Conservation (phyloP, 208 protist species). For the Borovskyia barvae region DNA sequence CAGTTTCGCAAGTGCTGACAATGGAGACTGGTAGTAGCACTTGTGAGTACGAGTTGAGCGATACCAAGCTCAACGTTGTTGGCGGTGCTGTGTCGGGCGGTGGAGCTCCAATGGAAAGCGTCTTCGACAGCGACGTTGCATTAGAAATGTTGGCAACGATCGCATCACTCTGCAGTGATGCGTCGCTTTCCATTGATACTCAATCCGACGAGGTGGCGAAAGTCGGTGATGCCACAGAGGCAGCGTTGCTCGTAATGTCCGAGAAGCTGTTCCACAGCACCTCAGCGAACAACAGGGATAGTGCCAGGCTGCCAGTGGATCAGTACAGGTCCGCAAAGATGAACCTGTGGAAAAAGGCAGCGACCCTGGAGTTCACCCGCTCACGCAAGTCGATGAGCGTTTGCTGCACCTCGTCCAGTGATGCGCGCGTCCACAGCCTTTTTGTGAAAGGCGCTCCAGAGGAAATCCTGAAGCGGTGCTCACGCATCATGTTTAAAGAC, state of each 20-base stretch:
- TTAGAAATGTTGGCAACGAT: slow-evolving; percentile 59
- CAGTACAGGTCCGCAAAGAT: slow-evolving; percentile 24
- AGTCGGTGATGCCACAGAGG: slow-evolving; percentile 90
- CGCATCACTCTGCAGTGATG: slow-evolving; percentile 81
- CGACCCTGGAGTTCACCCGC: slow-evolving; percentile 94
- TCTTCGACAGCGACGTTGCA: slow-evolving; percentile 36
- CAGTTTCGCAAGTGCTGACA: slow-evolving; percentile 74
- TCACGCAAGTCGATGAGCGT: slow-evolving; percentile 96
- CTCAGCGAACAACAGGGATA: not conserved
- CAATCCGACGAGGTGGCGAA: slow-evolving; percentile 46
- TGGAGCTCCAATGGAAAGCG: not conserved
- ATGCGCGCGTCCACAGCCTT: slow-evolving; percentile 35
- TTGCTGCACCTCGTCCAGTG: slow-evolving; percentile 35
- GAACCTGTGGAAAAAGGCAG: slow-evolving; percentile 46
- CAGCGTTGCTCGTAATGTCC: slow-evolving; percentile 84
- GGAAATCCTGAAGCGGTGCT: slow-evolving; percentile 88
- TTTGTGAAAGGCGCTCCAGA: slow-evolving; percentile 96
- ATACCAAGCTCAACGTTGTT: slow-evolving; percentile 56
- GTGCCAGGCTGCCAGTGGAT: slow-evolving; percentile 19
- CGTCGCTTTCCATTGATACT: slow-evolving; percentile 37
- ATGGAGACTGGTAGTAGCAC: slow-evolving; percentile 7
- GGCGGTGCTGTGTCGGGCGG: slow-evolving; percentile 24
- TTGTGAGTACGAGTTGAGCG: slow-evolving; percentile 44
- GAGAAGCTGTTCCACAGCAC: slow-evolving; percentile 84
- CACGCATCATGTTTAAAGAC: slow-evolving; percentile 44